Evolutionary conservation across 768 basidiomycete genomes (phyloP), one percentile per base, ranked within the genome.

Genomic region (Suillus bovinus): DNA sequence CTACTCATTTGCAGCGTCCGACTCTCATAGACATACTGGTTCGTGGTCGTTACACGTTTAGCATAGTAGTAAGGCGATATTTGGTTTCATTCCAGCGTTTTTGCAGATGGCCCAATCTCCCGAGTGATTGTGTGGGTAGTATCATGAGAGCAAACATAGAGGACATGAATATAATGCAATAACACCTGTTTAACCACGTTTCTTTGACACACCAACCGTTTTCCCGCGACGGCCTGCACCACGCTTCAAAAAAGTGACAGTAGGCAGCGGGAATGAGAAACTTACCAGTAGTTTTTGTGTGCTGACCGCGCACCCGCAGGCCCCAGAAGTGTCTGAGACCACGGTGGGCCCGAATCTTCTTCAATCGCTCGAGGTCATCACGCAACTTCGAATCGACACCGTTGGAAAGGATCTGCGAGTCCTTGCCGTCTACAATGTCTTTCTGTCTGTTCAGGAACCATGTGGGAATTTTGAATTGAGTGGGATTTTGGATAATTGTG

Each of bases 371-470:
- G 65, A 99, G 83, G 76, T 99, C 97, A 42, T 99, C 97, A 79
- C 97, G 93, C 67, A 99, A 84, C 81, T 98, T 98, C 63, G 94
- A 96, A 84, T 99, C 97, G 55, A 99, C 93, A 68, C 86, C 86
- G 81, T 98, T 99, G 63, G 97, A 97, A 60, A 99, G 82, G 61
- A 97, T 90, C 80, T 99, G 97, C 56, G 85, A 88, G 81, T 95
- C 89, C 81, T 98, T 99, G 76, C 97, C 97, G 68, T 99, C 97
- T 65, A 93, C 86, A 59, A 97, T 94, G 75, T 99, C 96, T 78
- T 93, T 93, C 78, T 99, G 97, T 79, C 97, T 93, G 87, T 99
- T 99, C 77, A 99, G 79, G 87, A 99, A 99, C 96, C 96, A 99
- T 46, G 88, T 86, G 20, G 97, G 97, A 76, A 99, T 97, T 85